Percentiles rank a stretch among this genome's conserved stretches.
Conservation (phyloP, 2,329 filamentous ascomycete genomes). For the Beauveria bassiana region DNA sequence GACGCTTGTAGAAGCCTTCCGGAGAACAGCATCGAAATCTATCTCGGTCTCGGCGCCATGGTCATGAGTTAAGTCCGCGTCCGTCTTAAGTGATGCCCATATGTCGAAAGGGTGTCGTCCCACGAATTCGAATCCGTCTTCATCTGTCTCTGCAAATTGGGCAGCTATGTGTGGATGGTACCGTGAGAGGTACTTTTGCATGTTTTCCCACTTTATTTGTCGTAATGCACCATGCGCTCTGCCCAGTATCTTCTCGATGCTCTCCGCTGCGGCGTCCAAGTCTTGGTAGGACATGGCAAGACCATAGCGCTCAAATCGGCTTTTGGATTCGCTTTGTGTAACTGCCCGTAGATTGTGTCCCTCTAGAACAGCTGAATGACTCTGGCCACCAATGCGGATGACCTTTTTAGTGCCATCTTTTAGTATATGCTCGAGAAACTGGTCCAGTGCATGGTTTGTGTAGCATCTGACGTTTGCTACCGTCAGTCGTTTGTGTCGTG, state of each 20-base stretch:
- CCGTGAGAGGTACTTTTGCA: neutral
- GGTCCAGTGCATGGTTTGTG: slow-evolving; percentile 39
- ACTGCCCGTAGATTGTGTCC: slow-evolving; percentile 1
- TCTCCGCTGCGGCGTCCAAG: neutral
- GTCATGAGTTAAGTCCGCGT: neutral
- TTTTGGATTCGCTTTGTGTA: neutral
- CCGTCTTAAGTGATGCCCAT: slow-evolving; percentile 1
- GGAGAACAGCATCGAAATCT: neutral
- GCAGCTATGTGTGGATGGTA: neutral
- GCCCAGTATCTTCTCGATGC: neutral
- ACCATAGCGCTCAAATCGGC: neutral
- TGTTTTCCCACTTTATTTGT: neutral
- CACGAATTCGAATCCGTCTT: neutral
- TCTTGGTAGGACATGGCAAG: neutral
- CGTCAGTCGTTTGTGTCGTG: neutral
- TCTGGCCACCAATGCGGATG: slow-evolving; percentile 46
- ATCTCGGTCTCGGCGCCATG: neutral
- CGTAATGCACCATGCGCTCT: neutral
- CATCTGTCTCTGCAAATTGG: neutral
- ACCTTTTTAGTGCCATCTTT: slow-evolving; percentile 38
- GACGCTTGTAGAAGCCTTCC: neutral
- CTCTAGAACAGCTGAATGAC: slow-evolving; percentile 4
- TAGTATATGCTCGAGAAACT: slow-evolving; percentile 50
- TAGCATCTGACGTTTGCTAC: slow-evolving; percentile 20
- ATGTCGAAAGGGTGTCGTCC: slow-evolving; percentile 9